phyloP scores from a whole-genome alignment of 2,329 filamentous ascomycete species.

The Claviceps sorghi region DNA sequence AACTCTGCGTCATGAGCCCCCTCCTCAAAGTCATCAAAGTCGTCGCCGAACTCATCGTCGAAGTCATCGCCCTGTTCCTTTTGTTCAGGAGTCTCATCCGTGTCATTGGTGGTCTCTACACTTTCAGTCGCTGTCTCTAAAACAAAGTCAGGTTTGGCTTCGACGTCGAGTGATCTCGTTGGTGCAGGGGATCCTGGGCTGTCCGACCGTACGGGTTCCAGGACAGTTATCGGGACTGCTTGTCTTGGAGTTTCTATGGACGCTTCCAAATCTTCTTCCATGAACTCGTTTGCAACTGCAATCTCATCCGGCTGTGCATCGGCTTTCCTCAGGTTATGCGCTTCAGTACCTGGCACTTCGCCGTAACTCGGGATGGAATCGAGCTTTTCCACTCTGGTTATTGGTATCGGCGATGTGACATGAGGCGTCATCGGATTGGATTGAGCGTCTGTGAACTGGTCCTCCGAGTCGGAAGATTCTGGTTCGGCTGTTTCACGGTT shows the following conservation, averaged over 20 bases:
- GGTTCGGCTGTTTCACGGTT: slow-evolving; percentile 22
- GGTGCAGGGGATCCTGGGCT: background rate
- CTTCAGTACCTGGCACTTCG: slow-evolving; percentile 46
- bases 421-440: slow-evolving; percentile 32
- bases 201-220: slow-evolving; percentile 20
- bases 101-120: background rate
- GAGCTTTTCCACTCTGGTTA: slow-evolving; percentile 43
- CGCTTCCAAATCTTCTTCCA: slow-evolving; percentile 11
- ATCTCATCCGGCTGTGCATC: slow-evolving; percentile 49
- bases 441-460: slow-evolving; percentile 55
- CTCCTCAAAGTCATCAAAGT: slow-evolving; percentile 50
- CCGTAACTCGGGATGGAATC: slow-evolving; percentile 38
- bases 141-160: slow-evolving; percentile 39
- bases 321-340: slow-evolving; percentile 38
- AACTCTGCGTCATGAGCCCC: slow-evolving; percentile 42
- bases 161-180: slow-evolving; percentile 19
- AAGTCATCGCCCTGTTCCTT: background rate
- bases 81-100: background rate
- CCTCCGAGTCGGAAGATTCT: slow-evolving; percentile 46
- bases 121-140: slow-evolving; percentile 10
- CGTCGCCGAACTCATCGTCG: slow-evolving; percentile 39
- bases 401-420: slow-evolving; percentile 38
- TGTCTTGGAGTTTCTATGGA: slow-evolving; percentile 9
- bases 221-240: slow-evolving; percentile 27
- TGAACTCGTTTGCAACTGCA: slow-evolving; percentile 26